A percentile compares a stretch with the other conserved stretches of the same genome.
Evolutionary conservation across 2,329 filamentous ascomycete species (phyloP).

Genomic region (Alternaria angustiovoidea): DNA sequence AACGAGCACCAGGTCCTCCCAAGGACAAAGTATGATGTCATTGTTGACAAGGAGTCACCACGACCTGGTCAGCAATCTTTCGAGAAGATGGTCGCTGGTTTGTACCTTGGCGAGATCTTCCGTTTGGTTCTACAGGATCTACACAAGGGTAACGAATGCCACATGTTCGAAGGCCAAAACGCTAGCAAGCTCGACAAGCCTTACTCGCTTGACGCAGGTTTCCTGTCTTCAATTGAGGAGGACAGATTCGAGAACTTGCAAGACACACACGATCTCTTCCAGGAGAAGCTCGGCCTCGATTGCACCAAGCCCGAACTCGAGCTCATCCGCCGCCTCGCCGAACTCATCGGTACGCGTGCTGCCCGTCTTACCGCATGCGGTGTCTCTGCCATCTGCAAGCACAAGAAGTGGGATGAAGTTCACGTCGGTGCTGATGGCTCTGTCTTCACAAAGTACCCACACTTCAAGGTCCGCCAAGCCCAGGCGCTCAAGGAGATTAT

Average conservation of each 20-base stretch:
- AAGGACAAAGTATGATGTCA: constrained; percentile 83
- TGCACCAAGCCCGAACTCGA: constrained; percentile 83
- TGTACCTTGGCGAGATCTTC: constrained; percentile 95
- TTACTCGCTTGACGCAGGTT: constrained; percentile 91
- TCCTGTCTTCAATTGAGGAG: constrained; percentile 91
- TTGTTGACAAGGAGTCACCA: constrained; percentile 89
- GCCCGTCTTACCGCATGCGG: constrained; percentile 93
- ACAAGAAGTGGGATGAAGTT: constrained; percentile 87
- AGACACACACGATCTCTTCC: constrained; percentile 85
- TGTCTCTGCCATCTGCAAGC: constrained; percentile 94
- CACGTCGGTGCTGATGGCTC: constrained; percentile 97
- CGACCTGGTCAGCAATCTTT: constrained; percentile 94
- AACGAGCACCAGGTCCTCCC: constrained; percentile 92
- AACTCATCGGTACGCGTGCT: constrained; percentile 93
- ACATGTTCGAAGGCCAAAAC: constrained; percentile 85
- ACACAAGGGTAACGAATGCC: constrained; percentile 69
- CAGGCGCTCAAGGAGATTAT: constrained; percentile 92
- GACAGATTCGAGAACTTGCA: constrained; percentile 95
- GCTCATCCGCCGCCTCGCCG: constrained; percentile 85
- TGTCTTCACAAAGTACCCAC: constrained; percentile 99
- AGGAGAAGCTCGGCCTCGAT: constrained; percentile 74
- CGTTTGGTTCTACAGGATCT: constrained; percentile 85
- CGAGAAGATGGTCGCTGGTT: constrained; percentile 96
- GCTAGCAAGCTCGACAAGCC: constrained; percentile 81
- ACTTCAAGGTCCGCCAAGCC: constrained; percentile 94